phyloP scores from a whole-genome alignment of 179 eudicot species.

The Amaranthus tricolor region DNA sequence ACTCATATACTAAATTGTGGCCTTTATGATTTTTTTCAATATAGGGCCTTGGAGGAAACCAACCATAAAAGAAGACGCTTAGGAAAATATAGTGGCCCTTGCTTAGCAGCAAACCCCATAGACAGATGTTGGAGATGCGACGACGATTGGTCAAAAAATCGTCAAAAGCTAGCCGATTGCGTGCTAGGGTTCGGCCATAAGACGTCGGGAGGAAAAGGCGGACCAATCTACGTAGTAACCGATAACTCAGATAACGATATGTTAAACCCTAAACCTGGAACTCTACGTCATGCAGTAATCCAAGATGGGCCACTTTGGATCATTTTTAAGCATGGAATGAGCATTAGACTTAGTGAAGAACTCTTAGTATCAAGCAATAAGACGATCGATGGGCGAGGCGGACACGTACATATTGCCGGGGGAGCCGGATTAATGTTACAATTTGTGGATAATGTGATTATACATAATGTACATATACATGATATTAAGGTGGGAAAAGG shows the following conservation, averaged over 20 bases:
- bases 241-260: slow-evolving; percentile 50
- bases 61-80: slow-evolving; percentile 40
- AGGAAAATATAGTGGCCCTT: slow-evolving; percentile 21
- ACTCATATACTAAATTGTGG: too few species aligned
- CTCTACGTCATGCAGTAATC: slow-evolving; percentile 56
- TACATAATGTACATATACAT: slow-evolving; percentile 43
- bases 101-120: slow-evolving; percentile 54
- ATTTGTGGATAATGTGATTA: slow-evolving; percentile 46
- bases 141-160: slow-evolving; percentile 39
- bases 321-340: slow-evolving; percentile 39
- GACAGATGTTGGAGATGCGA: slow-evolving; percentile 62
- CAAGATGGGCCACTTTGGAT: slow-evolving; percentile 56
- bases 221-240: slow-evolving; percentile 36
- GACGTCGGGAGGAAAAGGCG: slow-evolving; percentile 44
- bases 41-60: slow-evolving; percentile 11
- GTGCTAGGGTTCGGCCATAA: slow-evolving; percentile 52
- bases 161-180: slow-evolving; percentile 42
- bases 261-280: slow-evolving; percentile 54
- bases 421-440: slow-evolving; percentile 56
- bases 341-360: slow-evolving; percentile 45
- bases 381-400: slow-evolving; percentile 63
- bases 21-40: too few species aligned
- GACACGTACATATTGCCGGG: slow-evolving; percentile 39
- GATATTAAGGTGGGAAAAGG: slow-evolving; percentile 41
- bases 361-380: slow-evolving; percentile 47